Base-by-base conservation (phyloP, 2,329 filamentous ascomycete genomes). In the Acrocalymma vagum region DNA sequence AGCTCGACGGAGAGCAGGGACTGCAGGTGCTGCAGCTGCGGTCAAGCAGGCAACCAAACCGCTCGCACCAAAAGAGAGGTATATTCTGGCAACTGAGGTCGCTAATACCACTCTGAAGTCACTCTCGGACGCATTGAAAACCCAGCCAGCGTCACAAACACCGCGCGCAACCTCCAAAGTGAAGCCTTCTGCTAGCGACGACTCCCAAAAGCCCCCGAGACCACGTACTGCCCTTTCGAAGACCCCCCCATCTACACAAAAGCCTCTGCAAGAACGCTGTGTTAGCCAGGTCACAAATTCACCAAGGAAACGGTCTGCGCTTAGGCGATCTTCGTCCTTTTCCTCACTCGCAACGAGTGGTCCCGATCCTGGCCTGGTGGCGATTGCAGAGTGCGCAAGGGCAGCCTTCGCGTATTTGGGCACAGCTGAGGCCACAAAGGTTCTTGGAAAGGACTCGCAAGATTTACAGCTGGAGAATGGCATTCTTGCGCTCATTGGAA, bases 381-480 rank as follows among this genome's bases (percentile, higher is more conserved):
- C 83, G 2, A 79, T 77, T 0, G 83, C 85, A 9, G 87, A 91
- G 69, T 91, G 88, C 57, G 81, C 85, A 6, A 79, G 86, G 8
- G 67, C 81, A 18, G 86, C 85, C 2, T 89, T 92, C 58, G 72
- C 78, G 6, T 84, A 82, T 33, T 72, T 92, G 25, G 77, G 85
- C 33, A 75, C 78, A 18, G 58, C 83, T 16, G 80, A 87, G 34
- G 73, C 69, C 20, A 63, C 65, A 14, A 73, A 78, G 17, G 71
- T 78, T 1, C 71, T 79, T 5, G 75, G 78, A 7, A 70, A 83
- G 8, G 70, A 78, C 8, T 72, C 85, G n/a, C 78, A 82, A 1
- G 78, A 81, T 29, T 71, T 88, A 25, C 87, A 92, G 60, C 67
- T 92, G 4, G 88, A 92, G 62, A 84, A 77, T 44, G 88, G 87